Evolutionary conservation across 2,329 filamentous ascomycete species (phyloP).

Genomic region (Pseudovirgaria hyperparasitica): DNA sequence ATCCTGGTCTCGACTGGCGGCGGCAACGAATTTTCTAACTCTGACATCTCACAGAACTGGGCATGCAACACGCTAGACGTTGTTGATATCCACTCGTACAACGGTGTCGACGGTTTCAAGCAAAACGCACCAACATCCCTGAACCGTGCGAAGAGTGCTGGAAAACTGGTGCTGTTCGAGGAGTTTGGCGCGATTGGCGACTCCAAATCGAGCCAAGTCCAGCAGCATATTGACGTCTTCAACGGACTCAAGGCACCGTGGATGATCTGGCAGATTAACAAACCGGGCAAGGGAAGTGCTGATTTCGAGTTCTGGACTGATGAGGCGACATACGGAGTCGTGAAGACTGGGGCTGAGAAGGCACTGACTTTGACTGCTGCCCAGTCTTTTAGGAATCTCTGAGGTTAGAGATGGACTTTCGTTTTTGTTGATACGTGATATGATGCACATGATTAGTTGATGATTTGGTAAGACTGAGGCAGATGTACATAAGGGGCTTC

Average conservation of each 20-base stretch:
- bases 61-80: constrained; percentile 3
- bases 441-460: no score
- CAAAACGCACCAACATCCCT: constrained; percentile 5
- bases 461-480: no score
- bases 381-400: no score
- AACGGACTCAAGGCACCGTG: constrained; percentile 4
- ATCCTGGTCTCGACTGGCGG: constrained; percentile 6
- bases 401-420: no score
- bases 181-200: constrained; percentile 4
- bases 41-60: constrained; percentile 4
- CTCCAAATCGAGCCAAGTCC: constrained; percentile 2
- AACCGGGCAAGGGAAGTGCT: constrained; percentile 4
- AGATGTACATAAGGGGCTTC: no score
- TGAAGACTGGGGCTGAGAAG: constrained; percentile 5
- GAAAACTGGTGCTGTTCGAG: constrained; percentile 5
- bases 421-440: no score
- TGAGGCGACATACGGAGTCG: constrained; percentile 1
- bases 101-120: constrained; percentile 3
- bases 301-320: constrained; percentile 7
- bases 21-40: constrained; percentile 4
- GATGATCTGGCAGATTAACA: constrained; percentile 6
- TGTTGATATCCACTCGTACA: constrained; percentile 5
- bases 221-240: constrained; percentile 6
- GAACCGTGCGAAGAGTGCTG: constrained; percentile 3
- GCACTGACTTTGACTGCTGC: no score